Evolutionary conservation across 2,329 filamentous ascomycete species (phyloP), one percentile per base, ranked within the genome.

Genomic region (Penicillium sp.): DNA sequence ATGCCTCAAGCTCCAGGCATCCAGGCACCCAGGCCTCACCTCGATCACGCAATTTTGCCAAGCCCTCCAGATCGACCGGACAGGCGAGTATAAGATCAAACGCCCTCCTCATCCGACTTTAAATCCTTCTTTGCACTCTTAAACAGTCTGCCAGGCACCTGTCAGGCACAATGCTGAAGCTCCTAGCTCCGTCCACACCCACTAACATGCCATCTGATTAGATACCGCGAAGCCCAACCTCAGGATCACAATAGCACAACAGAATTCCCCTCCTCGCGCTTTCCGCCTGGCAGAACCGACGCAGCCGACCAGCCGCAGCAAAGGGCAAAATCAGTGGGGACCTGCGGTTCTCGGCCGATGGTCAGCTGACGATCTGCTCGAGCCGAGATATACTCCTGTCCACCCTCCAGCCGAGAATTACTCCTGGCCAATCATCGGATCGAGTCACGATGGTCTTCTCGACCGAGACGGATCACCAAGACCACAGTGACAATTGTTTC

Each of bases 31-130:
- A 58, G 61, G 60, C 55, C 6, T 14, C 46, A 55, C 48, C 38
- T 55, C 40, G 49, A 75, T 69, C 72, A 75, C 72, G 73, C 72
- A 70, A 75, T 75, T 71, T 52, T 60, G 73, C 73, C 73, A 75
- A 75, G 72, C 38, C 70, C 57, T 28, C 13, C 56, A 56, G 56
- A 64, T 64, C 65, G 57, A 62, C 65, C 52, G 60, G 58, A 37
- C 35, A 33, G 42, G 45, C 28, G 60, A 69, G 69, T 73, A 75
- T 74, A 75, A 74, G 66, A 67, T 55, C 54, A 63, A 61, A 55
- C 51, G 22, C 53, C 55, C 54, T 63, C 71, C 69, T 70, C 65
- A 30, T 62, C 28, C 40, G 45, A 43, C 48, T 46, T 53, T 60
- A 42, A 28, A 25, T 55, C 54, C 42, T 25, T 22, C 45, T 59